Evolutionary conservation across 306 rosid genomes (phyloP).

Genomic region (Vicia sativa): DNA sequence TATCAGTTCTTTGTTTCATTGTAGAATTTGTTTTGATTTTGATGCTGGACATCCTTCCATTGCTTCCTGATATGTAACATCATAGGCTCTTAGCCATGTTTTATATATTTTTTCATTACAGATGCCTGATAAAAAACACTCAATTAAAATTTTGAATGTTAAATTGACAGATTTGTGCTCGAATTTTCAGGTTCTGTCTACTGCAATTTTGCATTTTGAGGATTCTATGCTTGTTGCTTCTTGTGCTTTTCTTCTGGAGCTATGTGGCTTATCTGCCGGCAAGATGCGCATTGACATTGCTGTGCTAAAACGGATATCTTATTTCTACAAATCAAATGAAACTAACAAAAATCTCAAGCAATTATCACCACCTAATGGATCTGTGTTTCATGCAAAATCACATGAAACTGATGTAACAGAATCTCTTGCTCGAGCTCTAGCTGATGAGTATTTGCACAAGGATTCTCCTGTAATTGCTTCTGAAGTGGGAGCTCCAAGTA

Average conservation of each 20-base stretch:
- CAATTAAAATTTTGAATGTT: constrained; percentile 27
- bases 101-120: constrained; percentile 18
- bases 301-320: constrained; percentile 79
- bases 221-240: constrained; percentile 84
- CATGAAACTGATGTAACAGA: constrained; percentile 67
- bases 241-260: constrained; percentile 86
- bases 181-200: constrained; percentile 75
- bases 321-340: constrained; percentile 64
- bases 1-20: constrained; percentile 20
- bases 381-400: constrained; percentile 71
- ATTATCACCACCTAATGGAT: constrained; percentile 62
- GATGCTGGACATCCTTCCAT: constrained; percentile 19
- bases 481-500: constrained; percentile 48
- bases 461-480: constrained; percentile 49
- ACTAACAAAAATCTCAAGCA: constrained; percentile 65
- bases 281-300: constrained; percentile 77
- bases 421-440: constrained; percentile 86
- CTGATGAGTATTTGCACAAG: constrained; percentile 79
- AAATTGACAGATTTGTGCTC: constrained; percentile 28
- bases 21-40: constrained; percentile 16
- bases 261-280: constrained; percentile 86
- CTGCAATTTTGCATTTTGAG: constrained; percentile 87
- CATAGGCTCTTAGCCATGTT: constrained; percentile 6
- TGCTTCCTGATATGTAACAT: constrained; percentile 18
- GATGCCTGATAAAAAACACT: not conserved